A percentile compares a stretch with the other conserved stretches of the same genome.
Conservation (phyloP, 192 early-diverging fungal genomes). For the Coemansia sp. region DNA sequence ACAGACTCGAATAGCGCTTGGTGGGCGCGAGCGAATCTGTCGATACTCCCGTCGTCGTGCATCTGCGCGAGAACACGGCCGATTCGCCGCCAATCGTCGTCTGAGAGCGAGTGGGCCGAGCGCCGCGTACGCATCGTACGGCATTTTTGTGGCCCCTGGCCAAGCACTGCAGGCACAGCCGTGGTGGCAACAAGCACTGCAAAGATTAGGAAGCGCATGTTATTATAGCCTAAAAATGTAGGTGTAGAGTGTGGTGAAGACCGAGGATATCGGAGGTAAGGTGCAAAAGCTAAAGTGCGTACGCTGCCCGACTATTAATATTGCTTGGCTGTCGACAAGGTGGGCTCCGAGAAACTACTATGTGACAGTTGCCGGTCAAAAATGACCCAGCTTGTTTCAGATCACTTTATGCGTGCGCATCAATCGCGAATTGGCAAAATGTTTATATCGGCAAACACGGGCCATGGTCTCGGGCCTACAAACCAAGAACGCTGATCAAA, state of each 20-base stretch:
- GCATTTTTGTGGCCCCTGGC: slow-evolving; percentile 23
- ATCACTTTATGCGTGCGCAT: no score
- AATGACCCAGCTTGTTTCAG: no score
- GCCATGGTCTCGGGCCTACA: no score
- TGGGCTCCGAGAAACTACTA: no score
- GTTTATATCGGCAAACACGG: no score
- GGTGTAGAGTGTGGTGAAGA: no score
- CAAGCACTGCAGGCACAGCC: slow-evolving; percentile 1
- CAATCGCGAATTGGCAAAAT: no score
- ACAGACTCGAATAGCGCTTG: slow-evolving; percentile 35
- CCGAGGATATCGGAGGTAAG: background rate
- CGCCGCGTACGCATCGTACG: slow-evolving; percentile 19
- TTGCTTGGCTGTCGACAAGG: no score
- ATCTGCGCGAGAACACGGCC: slow-evolving; percentile 21
- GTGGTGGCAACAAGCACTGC: slow-evolving; percentile 5
- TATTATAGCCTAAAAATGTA: no score
- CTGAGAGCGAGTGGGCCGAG: slow-evolving; percentile 38
- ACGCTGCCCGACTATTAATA: no score
- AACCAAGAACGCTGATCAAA: no score
- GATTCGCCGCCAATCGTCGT: slow-evolving; percentile 38
- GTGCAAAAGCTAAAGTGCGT: background rate
- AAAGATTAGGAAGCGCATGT: slow-evolving; percentile 7
- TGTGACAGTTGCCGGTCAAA: no score
- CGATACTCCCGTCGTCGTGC: slow-evolving; percentile 31
- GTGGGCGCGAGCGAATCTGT: slow-evolving; percentile 39